Conservation (phyloP, 805 yeast species). For the Priceomyces medius region DNA sequence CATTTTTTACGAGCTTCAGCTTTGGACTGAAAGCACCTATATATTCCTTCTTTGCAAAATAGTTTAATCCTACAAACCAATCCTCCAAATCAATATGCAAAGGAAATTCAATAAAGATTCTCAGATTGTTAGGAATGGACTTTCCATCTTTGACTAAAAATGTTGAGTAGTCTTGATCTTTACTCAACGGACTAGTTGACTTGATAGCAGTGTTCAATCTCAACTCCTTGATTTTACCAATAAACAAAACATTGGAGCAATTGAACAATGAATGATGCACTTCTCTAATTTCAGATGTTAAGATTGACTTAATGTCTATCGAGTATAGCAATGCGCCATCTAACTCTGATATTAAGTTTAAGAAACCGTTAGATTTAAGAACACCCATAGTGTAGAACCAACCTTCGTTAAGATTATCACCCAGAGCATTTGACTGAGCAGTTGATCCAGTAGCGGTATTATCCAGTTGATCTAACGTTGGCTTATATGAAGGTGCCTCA, state of each 20-base stretch:
- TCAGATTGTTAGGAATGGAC: conserved; percentile 28
- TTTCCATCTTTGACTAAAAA: conserved; percentile 37
- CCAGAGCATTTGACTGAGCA: conserved; percentile 3
- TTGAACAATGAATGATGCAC: conserved; percentile 63
- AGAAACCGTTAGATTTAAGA: conserved; percentile 58
- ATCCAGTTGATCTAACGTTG: conserved; percentile 8
- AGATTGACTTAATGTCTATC: conserved; percentile 50
- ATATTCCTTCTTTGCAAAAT: conserved; percentile 61
- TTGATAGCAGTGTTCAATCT: conserved; percentile 44
- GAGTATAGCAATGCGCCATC: conserved; percentile 65
- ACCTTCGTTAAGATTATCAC: conserved; percentile 41
- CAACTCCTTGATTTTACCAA: conserved; percentile 57
- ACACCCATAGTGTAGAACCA: conserved; percentile 78
- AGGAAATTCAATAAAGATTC: conserved; percentile 62
- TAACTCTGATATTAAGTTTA: conserved; percentile 58
- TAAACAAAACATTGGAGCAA: conserved; percentile 54
- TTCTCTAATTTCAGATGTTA: conserved; percentile 61
- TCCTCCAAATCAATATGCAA: conserved; percentile 70
- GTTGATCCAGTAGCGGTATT: conserved; percentile 6
- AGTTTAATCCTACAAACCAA: conserved; percentile 68
- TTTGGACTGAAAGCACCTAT: conserved; percentile 29
- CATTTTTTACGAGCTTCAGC: not conserved
- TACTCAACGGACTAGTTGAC: conserved; percentile 19
- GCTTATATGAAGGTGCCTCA: conserved; percentile 34
- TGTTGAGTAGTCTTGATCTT: conserved; percentile 22